Evolutionary conservation across 2,329 filamentous ascomycete species (phyloP), one percentile per base, ranked within the genome.

Genomic region (Nemania sp.): DNA sequence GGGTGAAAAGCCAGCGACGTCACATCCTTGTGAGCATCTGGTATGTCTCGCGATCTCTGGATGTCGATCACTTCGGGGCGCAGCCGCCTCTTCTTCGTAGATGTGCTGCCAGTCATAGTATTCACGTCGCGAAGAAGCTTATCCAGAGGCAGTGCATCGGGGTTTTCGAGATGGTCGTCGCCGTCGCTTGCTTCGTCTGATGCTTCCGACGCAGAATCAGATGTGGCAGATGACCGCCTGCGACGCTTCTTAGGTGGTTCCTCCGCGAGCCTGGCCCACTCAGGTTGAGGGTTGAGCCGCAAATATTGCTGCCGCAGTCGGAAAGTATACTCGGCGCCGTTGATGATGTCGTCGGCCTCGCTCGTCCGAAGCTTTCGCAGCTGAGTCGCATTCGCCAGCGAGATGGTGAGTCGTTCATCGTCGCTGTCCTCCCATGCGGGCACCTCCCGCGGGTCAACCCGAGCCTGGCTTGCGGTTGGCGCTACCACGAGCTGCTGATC

Each of bases 371-470:
- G 77, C 72, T 97, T 97, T 61, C 92, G 84, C 68, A 97, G 72
- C 60, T 89, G 82, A 42, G 85, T 82, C 39, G 87, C 85, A 22
- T 84, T 82, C 3, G 90, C 88, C 33, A 99, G 80, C 12, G 93
- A 97, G 43, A 99, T 81, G 6, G 85, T 83, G 58, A 97, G 76
- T 49, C 90, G 83, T 68, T 97, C 94, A 68, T 99, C 94, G 65
- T 99, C 94, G 71, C 92, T 97, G 70, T 99, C 94, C 63, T 92
- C 86, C 94, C 94, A 99, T 1, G 85, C 89, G 2, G 86, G 80
- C 17, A 77, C 76, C 36, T 80, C 75, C 24, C 62, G 61, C 15
- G 59, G 45, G 12, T 52, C 31, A 19, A 31, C 30, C 8, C 57
- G 58, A 5, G 50, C 54, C 33, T 66, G 46, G 30, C 72, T 68